A percentile compares a stretch with the other conserved stretches of the same genome.
phyloP scores from a whole-genome alignment of 1,284 basidiomycete genomes.

The Ustilago cynodontis region DNA sequence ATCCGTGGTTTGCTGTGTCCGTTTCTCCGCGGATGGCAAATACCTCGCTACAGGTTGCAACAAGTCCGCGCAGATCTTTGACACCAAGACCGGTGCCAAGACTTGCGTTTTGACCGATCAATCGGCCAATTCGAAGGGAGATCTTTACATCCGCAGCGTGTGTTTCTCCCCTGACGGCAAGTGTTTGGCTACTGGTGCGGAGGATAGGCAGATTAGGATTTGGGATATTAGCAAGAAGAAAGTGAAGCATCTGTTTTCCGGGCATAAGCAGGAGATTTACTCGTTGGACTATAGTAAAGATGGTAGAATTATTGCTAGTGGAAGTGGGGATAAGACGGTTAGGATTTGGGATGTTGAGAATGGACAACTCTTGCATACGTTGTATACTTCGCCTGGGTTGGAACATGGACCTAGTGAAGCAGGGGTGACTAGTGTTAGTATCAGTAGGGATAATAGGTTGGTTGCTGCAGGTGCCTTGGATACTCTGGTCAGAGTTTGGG shows the following conservation, averaged over 20 bases:
- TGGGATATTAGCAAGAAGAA: constrained; percentile 84
- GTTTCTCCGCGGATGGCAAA: constrained; percentile 89
- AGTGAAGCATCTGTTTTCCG: constrained; percentile 77
- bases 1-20: constrained; percentile 89
- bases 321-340: constrained; percentile 89
- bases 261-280: constrained; percentile 91
- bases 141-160: constrained; percentile 68
- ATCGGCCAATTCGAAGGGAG: constrained; percentile 56
- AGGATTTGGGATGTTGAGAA: constrained; percentile 86
- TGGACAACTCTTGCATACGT: constrained; percentile 70
- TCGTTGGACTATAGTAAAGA: constrained; percentile 85
- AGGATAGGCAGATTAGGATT: constrained; percentile 68
- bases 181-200: constrained; percentile 67
- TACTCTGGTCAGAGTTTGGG: constrained; percentile 88
- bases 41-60: constrained; percentile 92
- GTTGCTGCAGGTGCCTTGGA: constrained; percentile 88
- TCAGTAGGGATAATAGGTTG: constrained; percentile 82
- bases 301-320: constrained; percentile 85
- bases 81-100: constrained; percentile 84
- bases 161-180: constrained; percentile 69
- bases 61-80: constrained; percentile 88
- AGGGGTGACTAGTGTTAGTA: constrained; percentile 80
- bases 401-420: constrained; percentile 77
- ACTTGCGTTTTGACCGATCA: constrained; percentile 77
- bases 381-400: constrained; percentile 68